Conservation (phyloP, 75 land plant species). For the Adiantum capillusveneris region DNA sequence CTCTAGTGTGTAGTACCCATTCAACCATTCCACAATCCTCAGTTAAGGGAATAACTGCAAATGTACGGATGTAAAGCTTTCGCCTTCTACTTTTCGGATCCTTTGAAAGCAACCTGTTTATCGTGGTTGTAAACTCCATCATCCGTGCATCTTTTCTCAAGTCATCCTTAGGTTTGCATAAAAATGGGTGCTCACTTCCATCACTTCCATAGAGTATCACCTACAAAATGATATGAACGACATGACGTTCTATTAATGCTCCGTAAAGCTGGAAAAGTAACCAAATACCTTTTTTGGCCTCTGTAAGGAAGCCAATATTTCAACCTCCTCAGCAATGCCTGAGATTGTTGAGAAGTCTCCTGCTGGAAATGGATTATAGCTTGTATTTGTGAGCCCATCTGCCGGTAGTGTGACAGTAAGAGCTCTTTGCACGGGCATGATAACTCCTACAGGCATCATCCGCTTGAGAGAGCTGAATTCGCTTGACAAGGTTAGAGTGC, state of each 20-base stretch:
- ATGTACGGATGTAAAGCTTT: conserved; percentile 94
- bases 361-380: conserved; percentile 58
- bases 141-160: conserved; percentile 98
- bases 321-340: conserved; percentile 93
- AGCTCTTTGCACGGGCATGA: conserved; percentile 96
- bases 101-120: conserved; percentile 87
- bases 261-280: too few relatives aligned
- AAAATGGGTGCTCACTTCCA: conserved; percentile 81
- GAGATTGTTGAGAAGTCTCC: conserved; percentile 68
- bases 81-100: conserved; percentile 91
- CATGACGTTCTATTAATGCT: background rate
- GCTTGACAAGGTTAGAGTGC: conserved; percentile 54
- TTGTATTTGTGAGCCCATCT: conserved; percentile 44
- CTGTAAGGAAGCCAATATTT: conserved; percentile 93
- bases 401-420: conserved; percentile 79
- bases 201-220: conserved; percentile 83
- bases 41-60: conserved; percentile 94
- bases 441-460: conserved; percentile 94
- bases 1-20: conserved; percentile 99
- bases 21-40: conserved; percentile 99
- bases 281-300: conserved; percentile 89
- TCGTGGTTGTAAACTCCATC: conserved; percentile 99
- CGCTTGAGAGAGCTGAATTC: conserved; percentile 90
- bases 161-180: conserved; percentile 99
- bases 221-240: conserved; percentile 21